Base-by-base conservation (phyloP, 106 monocot genomes). In the Phalaenopsis aphrodite region DNA sequence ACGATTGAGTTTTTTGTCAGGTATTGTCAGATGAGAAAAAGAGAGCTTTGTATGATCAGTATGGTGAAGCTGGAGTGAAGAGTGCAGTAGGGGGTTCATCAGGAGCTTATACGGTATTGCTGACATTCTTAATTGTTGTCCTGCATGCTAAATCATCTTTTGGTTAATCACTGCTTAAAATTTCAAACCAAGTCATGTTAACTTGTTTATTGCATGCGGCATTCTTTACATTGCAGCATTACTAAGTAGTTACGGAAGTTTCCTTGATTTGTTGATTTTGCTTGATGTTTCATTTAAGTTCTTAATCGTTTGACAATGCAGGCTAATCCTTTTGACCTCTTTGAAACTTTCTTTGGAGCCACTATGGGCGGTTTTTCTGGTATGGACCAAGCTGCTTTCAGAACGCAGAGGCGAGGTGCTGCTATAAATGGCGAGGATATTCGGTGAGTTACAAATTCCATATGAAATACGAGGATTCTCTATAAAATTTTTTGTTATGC, bases 301-400 rank as follows among this genome's bases (percentile, higher is more conserved):
- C 57, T 15, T 45, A 12, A 36, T 57, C 55, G 75, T 57, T 77
- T 73, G 37, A 73, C 58, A 77, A 78, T 75, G 82, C 88, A 98
- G 98, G 89, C 89, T 58, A 98, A 94, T 89, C 98, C 98, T 72
- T 94, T 98, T 81, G 98, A 98, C 82, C 85, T 98, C 37, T 98
- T 98, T 81, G 98, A 98, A 89, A 87, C 90, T 76, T 94, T 98
- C 82, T 98, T 98, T 88, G 98, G 98, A 19, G 77, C 89, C 76
- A 94, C 87, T 85, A 98, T 98, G 94, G 92, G 98, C 77, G 57
- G 72, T 56, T 94, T 98, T 80, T 89, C 94, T 81, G 84, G 91
- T 4, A 89, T 98, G 89, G 98, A 98, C 72, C 92, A 92, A 78
- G 71, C 86, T 66, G 39, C 88, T 65, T 98, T 87, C 77, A 88